Percentiles rank a stretch among this genome's conserved stretches.
Evolutionary conservation across 148 eudicot genomes (phyloP).

Genomic region (Polygonum maritimum): DNA sequence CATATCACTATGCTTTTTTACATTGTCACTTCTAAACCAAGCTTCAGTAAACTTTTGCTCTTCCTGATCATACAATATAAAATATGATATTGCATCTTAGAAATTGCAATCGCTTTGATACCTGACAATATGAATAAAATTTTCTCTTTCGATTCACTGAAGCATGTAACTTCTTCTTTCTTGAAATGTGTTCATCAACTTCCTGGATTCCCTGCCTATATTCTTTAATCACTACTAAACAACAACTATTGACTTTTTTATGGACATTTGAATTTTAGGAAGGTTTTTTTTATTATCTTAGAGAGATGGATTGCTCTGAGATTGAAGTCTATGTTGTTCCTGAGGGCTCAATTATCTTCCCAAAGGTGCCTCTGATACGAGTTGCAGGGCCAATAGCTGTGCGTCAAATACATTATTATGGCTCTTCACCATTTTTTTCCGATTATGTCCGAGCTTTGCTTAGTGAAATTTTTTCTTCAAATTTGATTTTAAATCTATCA

Average conservation of each 20-base stretch:
- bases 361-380: conserved; percentile 78
- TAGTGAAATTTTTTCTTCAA: background rate
- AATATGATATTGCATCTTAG: background rate
- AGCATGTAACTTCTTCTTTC: background rate
- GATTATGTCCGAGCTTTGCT: background rate
- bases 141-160: background rate
- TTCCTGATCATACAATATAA: background rate
- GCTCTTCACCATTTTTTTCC: conserved; percentile 4
- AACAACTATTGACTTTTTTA: background rate
- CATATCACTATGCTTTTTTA: background rate
- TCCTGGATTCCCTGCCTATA: background rate
- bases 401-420: conserved; percentile 26
- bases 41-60: background rate
- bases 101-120: background rate
- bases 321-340: conserved; percentile 76
- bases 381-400: conserved; percentile 94
- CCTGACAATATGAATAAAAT: background rate
- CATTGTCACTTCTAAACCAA: background rate
- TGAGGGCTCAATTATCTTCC: conserved; percentile 85
- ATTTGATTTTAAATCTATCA: background rate
- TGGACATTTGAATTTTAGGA: conserved; percentile 24
- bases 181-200: background rate
- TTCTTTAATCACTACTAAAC: background rate
- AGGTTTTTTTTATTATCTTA: conserved; percentile 74
- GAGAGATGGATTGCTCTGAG: conserved; percentile 81